A percentile compares a stretch with the other conserved stretches of the same genome.
Evolutionary conservation across 2,329 filamentous ascomycete species (phyloP).

Genomic region (Hysterium pulicare): DNA sequence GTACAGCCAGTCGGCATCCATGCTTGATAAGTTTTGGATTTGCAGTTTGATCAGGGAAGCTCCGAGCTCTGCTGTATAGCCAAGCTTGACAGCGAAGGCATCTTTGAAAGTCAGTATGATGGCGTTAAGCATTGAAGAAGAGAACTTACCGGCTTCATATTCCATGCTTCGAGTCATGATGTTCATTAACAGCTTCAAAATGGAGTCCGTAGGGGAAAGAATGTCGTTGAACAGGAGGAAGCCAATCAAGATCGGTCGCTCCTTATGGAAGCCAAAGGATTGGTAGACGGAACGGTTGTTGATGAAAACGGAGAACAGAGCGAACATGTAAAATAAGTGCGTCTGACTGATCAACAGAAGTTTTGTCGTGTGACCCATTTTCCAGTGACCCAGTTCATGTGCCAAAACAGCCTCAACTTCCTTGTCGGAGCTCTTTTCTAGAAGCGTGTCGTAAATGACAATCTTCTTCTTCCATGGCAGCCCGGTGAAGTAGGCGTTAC

Average conservation of each 20-base stretch:
- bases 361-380: constrained; percentile 88
- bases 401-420: constrained; percentile 94
- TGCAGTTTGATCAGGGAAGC: constrained; percentile 93
- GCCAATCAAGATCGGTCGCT: constrained; percentile 90
- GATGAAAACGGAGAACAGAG: constrained; percentile 95
- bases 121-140: too few species aligned
- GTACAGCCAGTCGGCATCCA: constrained; percentile 99
- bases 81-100: constrained; percentile 78
- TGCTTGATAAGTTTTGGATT: constrained; percentile 95
- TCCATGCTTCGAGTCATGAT: constrained; percentile 91
- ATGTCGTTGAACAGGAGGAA: constrained; percentile 98
- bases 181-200: constrained; percentile 95
- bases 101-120: constrained; percentile 54
- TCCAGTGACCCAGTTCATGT: constrained; percentile 97
- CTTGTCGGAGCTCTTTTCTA: constrained; percentile 88
- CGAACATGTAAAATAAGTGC: constrained; percentile 95
- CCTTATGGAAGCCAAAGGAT: constrained; percentile 80
- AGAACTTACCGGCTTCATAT: constrained; percentile 73
- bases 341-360: constrained; percentile 77
- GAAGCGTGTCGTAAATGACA: constrained; percentile 96
- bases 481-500: constrained; percentile 94
- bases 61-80: constrained; percentile 79
- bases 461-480: constrained; percentile 99
- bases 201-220: constrained; percentile 88
- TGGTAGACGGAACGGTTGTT: constrained; percentile 89